Evolutionary conservation across 805 yeast species (phyloP).

Genomic region (Kregervanrija pseudodelftensis): DNA sequence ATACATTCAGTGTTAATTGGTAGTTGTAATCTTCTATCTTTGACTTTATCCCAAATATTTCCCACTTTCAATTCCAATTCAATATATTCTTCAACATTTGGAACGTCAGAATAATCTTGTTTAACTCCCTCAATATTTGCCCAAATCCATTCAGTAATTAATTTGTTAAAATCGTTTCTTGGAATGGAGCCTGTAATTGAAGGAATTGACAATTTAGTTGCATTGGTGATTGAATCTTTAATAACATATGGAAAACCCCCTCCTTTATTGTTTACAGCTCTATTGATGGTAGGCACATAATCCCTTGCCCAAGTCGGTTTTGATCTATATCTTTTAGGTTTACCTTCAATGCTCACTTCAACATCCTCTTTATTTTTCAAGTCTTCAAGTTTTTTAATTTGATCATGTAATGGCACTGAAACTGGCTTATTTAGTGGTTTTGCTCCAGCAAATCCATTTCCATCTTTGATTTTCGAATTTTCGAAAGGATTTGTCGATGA

Average conservation of each 20-base stretch:
- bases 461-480: constrained; percentile 2
- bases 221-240: constrained; percentile 6
- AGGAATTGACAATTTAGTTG: constrained; percentile 24
- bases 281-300: constrained; percentile 41
- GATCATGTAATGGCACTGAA: constrained; percentile 15
- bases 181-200: constrained; percentile 73
- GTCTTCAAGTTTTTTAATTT: constrained; percentile 21
- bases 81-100: constrained; percentile 41
- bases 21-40: constrained; percentile 54
- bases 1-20: constrained; percentile 68
- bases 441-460: constrained; percentile 7
- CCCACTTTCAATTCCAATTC: constrained; percentile 78
- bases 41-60: constrained; percentile 53
- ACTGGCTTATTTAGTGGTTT: constrained; percentile 3
- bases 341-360: constrained; percentile 19
- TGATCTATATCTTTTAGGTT: constrained; percentile 54
- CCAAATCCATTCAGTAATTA: constrained; percentile 84
- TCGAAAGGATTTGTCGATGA: constrained; percentile 8
- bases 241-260: neutral
- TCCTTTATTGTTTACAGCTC: neutral
- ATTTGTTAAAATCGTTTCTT: constrained; percentile 71
- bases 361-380: constrained; percentile 22
- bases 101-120: constrained; percentile 31
- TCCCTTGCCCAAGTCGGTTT: constrained; percentile 85
- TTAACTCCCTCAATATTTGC: constrained; percentile 67